Evolutionary conservation across 2,329 filamentous ascomycete genomes (phyloP).

Genomic region (Emmonsiellopsis sp.): DNA sequence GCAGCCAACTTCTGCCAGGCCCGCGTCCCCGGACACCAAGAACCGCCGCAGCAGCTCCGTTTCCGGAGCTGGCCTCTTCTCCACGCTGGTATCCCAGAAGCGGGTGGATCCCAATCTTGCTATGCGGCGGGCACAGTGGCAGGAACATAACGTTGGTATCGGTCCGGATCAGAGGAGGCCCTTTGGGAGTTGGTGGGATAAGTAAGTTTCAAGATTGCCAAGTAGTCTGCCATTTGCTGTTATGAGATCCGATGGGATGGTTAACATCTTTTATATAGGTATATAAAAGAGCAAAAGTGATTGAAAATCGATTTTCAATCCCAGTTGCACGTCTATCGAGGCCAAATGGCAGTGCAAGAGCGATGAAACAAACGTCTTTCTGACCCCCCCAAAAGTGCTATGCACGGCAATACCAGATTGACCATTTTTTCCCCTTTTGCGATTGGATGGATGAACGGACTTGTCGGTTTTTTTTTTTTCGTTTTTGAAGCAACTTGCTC

Average conservation of each 20-base stretch:
- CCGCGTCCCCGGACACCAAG: neutral
- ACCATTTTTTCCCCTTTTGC: too few species aligned
- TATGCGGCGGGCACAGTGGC: slow-evolving; percentile 33
- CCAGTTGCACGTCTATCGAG: too few species aligned
- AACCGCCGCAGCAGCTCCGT: neutral
- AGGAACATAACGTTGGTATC: slow-evolving; percentile 28
- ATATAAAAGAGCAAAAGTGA: too few species aligned
- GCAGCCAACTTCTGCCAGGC: neutral
- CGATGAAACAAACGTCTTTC: too few species aligned
- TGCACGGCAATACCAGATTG: too few species aligned
- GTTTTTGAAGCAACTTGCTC: neutral
- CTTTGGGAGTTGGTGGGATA: slow-evolving; percentile 32
- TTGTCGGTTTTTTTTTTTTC: neutral
- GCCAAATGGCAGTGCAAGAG: too few species aligned
- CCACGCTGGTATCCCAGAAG: slow-evolving; percentile 35
- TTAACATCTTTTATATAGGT: too few species aligned
- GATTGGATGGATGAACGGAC: neutral
- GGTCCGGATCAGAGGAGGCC: slow-evolving; percentile 23
- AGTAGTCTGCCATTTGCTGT: too few species aligned
- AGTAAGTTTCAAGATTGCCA: slow-evolving; percentile 15
- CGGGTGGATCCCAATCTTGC: slow-evolving; percentile 27
- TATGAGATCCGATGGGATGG: too few species aligned
- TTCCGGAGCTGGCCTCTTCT: slow-evolving; percentile 11
- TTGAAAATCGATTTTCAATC: too few species aligned
- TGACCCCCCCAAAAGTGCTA: too few species aligned